Percentiles rank a stretch among this genome's conserved stretches.
Evolutionary conservation across 2,329 filamentous ascomycete species (phyloP).

Genomic region (Teratosphaeriaceae sp.): DNA sequence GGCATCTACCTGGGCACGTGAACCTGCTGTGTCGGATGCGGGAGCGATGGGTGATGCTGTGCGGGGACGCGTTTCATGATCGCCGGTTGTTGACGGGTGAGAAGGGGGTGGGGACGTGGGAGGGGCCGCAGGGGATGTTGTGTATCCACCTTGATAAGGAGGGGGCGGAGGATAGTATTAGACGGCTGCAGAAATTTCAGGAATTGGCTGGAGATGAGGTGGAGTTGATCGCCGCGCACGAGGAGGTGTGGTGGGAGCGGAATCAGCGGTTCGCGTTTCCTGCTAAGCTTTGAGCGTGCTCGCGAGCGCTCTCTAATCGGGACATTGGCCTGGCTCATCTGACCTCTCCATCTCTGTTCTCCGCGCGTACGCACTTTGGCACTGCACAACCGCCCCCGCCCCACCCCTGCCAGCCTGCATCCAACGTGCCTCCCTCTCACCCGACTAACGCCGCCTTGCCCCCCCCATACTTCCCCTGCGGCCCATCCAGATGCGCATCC

Average conservation of each 20-base stretch:
- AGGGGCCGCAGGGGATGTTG: slow-evolving; percentile 39
- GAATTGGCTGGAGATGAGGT: slow-evolving; percentile 30
- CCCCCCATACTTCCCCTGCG: slow-evolving; percentile 40
- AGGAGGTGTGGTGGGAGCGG: slow-evolving; percentile 40
- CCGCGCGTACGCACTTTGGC: no score
- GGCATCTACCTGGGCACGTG: slow-evolving; percentile 47
- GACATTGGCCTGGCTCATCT: no score
- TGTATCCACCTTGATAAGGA: slow-evolving; percentile 48
- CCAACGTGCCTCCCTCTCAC: no score
- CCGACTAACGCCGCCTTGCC: background rate
- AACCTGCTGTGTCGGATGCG: slow-evolving; percentile 42
- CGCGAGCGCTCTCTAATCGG: no score
- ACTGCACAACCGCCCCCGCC: no score
- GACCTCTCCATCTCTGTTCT: no score
- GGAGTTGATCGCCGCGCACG: slow-evolving; percentile 48
- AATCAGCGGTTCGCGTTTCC: slow-evolving; percentile 18
- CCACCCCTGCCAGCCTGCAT: no score
- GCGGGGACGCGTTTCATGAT: slow-evolving; percentile 51
- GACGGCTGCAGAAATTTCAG: slow-evolving; percentile 34
- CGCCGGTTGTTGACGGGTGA: slow-evolving; percentile 45
- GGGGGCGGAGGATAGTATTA: slow-evolving; percentile 38
- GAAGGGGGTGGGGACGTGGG: slow-evolving; percentile 46
- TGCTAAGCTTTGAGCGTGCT: slow-evolving; percentile 18
- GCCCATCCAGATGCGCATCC: slow-evolving; percentile 54
- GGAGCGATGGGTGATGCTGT: slow-evolving; percentile 42